These are phyloP conservation scores for Monosporascus cannonballus DNA, from an alignment of 2,329 filamentous ascomycete genomes.

Conservation along the genomic window DNA sequence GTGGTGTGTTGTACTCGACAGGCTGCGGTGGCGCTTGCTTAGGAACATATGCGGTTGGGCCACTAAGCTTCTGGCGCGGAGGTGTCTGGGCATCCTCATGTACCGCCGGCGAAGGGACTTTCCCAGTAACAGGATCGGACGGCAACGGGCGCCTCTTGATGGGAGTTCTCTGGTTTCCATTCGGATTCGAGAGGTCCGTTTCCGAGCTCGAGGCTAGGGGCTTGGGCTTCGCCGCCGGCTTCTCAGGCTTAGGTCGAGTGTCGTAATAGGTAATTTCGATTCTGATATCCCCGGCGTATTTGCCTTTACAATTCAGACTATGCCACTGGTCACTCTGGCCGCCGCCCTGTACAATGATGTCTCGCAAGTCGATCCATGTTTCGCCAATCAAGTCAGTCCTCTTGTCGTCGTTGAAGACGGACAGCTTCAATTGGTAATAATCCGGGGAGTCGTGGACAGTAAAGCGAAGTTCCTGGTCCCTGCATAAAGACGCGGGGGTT, in stretches of 20 bases:
- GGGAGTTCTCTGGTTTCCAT: constrained; percentile 38
- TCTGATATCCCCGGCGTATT: constrained; percentile 91
- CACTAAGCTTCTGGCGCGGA: constrained; percentile 39
- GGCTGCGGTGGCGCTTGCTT: constrained; percentile 48
- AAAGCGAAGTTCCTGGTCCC: constrained; percentile 97
- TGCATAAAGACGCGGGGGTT: constrained; percentile 32
- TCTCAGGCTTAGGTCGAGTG: constrained; percentile 73
- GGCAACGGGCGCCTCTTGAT: constrained; percentile 83
- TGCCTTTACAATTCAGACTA: constrained; percentile 76
- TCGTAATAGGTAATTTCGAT: constrained; percentile 98
- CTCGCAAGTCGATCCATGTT: constrained; percentile 77
- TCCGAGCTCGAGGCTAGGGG: constrained; percentile 29
- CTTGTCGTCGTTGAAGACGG: constrained; percentile 97
- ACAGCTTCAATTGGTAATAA: constrained; percentile 92
- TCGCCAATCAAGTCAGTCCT: constrained; percentile 96
- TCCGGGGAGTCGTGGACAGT: constrained; percentile 93
- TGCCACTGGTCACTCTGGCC: constrained; percentile 96
- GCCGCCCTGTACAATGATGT: constrained; percentile 76
- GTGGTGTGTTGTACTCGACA: constrained; percentile 43
- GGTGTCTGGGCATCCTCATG: constrained; percentile 41
- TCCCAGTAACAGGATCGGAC: constrained; percentile 63
- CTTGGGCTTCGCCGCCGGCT: constrained; percentile 52
- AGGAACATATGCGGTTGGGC: constrained; percentile 35
- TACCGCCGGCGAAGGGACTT: constrained; percentile 34
- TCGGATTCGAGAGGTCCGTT: constrained; percentile 16